Evolutionary conservation across 257 asterid species (phyloP).

Genomic region (Solanum acaule): DNA sequence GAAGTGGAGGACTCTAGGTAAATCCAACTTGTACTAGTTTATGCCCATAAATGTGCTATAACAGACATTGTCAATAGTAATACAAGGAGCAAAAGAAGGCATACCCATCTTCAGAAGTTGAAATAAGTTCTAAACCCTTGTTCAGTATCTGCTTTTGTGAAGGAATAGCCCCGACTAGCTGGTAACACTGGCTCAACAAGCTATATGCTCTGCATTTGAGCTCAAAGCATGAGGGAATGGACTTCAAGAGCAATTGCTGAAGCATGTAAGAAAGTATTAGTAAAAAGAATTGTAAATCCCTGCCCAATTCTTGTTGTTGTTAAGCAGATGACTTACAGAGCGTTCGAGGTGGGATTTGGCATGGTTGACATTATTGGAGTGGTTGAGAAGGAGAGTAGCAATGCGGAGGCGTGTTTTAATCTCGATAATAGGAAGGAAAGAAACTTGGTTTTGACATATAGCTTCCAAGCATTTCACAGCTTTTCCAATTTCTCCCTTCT

Average conservation of each 20-base stretch:
- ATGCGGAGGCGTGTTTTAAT: conserved; percentile 88
- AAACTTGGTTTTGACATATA: conserved; percentile 73
- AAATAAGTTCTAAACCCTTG: conserved; percentile 83
- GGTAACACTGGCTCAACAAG: conserved; percentile 94
- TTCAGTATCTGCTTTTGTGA: conserved; percentile 81
- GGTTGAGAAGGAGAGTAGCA: conserved; percentile 78
- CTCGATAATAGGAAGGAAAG: conserved; percentile 81
- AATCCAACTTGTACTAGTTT: not conserved
- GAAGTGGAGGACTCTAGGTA: not conserved
- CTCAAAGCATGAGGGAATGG: conserved; percentile 95
- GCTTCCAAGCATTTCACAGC: conserved; percentile 91
- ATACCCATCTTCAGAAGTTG: conserved; percentile 89
- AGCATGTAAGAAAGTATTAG: conserved; percentile 21
- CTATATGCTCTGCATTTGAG: conserved; percentile 95
- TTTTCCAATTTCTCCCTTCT: conserved; percentile 61
- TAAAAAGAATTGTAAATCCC: not conserved
- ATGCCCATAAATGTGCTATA: not conserved
- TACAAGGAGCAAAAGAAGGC: conserved; percentile 3
- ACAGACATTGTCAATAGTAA: not conserved
- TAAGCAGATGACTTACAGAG: conserved; percentile 30
- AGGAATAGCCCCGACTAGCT: conserved; percentile 95
- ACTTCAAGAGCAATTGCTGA: conserved; percentile 95
- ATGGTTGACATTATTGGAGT: conserved; percentile 81
- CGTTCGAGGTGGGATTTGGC: conserved; percentile 95
- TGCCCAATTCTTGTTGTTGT: not conserved